Evolutionary conservation across 2,329 filamentous ascomycete species (phyloP).

Genomic region (Xylaria sp.): DNA sequence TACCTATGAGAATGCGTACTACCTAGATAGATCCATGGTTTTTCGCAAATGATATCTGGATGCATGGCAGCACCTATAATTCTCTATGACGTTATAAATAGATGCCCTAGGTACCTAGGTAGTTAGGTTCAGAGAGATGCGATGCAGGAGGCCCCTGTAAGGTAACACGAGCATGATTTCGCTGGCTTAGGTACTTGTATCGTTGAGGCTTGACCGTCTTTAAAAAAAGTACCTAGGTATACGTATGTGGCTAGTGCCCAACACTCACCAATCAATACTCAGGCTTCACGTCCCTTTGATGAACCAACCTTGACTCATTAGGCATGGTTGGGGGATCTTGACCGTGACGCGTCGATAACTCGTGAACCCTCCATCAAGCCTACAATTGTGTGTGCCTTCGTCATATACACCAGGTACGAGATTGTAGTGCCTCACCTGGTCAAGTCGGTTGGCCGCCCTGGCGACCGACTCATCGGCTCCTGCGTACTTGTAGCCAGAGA

Average conservation of each 20-base stretch:
- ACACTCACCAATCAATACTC: not conserved
- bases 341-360: not conserved
- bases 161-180: not conserved
- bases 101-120: too few species aligned
- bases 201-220: not conserved
- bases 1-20: not conserved
- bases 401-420: not conserved
- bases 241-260: not conserved
- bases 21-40: not conserved
- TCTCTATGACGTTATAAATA: constrained; percentile 5
- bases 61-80: not conserved
- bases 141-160: not conserved
- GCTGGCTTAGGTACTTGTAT: not conserved
- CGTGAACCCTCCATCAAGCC: not conserved
- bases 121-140: too few species aligned
- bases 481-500: constrained; percentile 4
- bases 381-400: constrained; percentile 4
- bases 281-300: too few species aligned
- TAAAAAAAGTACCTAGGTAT: too few species aligned
- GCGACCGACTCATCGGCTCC: constrained; percentile 13
- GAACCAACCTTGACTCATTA: too few species aligned
- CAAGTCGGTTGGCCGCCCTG: constrained; percentile 4
- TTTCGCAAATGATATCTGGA: not conserved
- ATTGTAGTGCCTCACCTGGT: not conserved
- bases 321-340: not conserved